Conservation (phyloP, 192 early-diverging fungal genomes). For the Obelidium mucronatum region DNA sequence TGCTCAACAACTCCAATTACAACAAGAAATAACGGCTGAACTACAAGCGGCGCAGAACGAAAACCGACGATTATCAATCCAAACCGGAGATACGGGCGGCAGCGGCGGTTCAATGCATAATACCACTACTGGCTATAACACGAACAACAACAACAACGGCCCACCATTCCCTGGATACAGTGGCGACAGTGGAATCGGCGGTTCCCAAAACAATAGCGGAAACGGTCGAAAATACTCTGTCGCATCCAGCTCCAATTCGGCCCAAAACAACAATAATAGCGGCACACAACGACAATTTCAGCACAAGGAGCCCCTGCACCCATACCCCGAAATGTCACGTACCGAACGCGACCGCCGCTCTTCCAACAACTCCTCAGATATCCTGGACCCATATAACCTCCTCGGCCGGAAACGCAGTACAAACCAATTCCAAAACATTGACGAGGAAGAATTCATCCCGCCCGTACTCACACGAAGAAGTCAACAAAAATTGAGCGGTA, state of each 20-base stretch:
- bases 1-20: conserved; percentile 18
- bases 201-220: neutral
- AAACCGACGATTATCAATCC: neutral
- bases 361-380: no score
- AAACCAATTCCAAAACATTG: no score
- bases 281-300: neutral
- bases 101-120: neutral
- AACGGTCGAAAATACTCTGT: neutral
- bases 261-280: no score
- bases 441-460: no score
- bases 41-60: conserved; percentile 13
- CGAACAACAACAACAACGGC: neutral
- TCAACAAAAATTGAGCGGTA: no score
- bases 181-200: neutral
- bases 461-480: no score
- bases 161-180: neutral
- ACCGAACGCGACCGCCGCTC: neutral
- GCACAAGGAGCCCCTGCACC: neutral
- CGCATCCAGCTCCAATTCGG: neutral
- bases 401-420: no score
- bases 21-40: conserved; percentile 30
- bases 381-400: no score
- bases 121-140: neutral
- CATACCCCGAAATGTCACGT: neutral
- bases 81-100: neutral